Evolutionary conservation across 75 land plant genomes (phyloP), one percentile per base, ranked within the genome.

Genomic region (Chamaecyparis obtusa): DNA sequence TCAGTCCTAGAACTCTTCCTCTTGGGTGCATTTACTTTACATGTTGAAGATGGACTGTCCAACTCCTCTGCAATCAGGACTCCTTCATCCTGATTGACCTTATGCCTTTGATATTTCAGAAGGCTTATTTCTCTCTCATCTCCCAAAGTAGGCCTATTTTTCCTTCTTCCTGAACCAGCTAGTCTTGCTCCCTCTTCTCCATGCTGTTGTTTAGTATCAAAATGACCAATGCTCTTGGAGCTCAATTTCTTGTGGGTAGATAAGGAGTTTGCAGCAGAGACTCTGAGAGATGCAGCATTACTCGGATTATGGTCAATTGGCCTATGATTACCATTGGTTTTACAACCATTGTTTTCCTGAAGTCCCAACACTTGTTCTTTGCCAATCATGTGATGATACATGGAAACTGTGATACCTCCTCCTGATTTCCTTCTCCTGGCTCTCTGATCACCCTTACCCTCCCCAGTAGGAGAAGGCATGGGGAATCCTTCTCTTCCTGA

Each of bases 401-500:
- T 13, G 27, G 41, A 32, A 55, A 35, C 39, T 7, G 37, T 84
- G 41, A 81, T 81, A 24, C 83, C 51, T 27, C 83, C 83, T 81
- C 51, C 51, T 3, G 83, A 81, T 46, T 81, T 81, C 46, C 83
- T 81, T 36, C 76, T 72, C 46, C 32, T 81, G 83, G 51, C 3
- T 44, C 48, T 80, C 83, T 44, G 75, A 72, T 72, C 83, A n/a
- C 21, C 85, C 85, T 54, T 84, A 32, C 41, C 64, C 67, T 84
- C 85, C 85, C 64, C 85, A 33, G 17, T 84, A 19, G 41, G 39
- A 32, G 85, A 81, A 6, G 64, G 33, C 76, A 72, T 3, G 56
- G 85, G 64, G 1, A 84, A 54, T 32, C 85, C 85, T 33, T 56
- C 85, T 33, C 85, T 55, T 32, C 85, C 85, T 54, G 85, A 84